These are phyloP conservation scores for Cercospora brassicicola DNA, from an alignment of 2,329 filamentous ascomycete species.

Conservation along the genomic window DNA sequence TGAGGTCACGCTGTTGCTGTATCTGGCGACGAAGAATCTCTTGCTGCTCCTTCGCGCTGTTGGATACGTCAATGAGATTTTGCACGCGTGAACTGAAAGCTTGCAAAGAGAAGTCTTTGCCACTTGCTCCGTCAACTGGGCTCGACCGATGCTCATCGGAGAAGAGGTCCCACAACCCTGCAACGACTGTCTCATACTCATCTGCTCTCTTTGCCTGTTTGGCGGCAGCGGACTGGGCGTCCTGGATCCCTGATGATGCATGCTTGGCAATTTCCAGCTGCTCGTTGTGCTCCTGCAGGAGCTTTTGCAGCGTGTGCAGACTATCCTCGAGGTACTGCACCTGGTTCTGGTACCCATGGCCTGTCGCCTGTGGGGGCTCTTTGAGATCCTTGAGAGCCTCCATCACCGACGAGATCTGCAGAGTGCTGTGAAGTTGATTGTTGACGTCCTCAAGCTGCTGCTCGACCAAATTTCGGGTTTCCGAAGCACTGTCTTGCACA, in stretches of 20 bases:
- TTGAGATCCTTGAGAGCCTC: slow-evolving; percentile 55
- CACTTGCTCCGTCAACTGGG: slow-evolving; percentile 57
- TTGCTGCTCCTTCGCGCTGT: slow-evolving; percentile 80
- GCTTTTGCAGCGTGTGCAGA: slow-evolving; percentile 44
- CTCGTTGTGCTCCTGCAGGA: slow-evolving; percentile 36
- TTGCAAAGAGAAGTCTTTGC: slow-evolving; percentile 64
- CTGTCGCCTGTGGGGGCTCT: slow-evolving; percentile 59
- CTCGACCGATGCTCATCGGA: slow-evolving; percentile 43
- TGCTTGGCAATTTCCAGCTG: slow-evolving; percentile 32
- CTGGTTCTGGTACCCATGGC: slow-evolving; percentile 64
- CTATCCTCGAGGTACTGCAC: slow-evolving; percentile 66
- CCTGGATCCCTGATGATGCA: slow-evolving; percentile 23
- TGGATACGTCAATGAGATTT: slow-evolving; percentile 74
- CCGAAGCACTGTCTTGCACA: slow-evolving; percentile 29
- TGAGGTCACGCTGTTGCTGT: slow-evolving; percentile 90
- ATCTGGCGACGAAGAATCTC: slow-evolving; percentile 86
- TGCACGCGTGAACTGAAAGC: slow-evolving; percentile 79
- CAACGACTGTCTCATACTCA: slow-evolving; percentile 57
- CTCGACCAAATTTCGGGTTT: slow-evolving; percentile 34
- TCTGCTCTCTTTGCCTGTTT: slow-evolving; percentile 45
- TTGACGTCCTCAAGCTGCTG: slow-evolving; percentile 37
- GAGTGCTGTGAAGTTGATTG: slow-evolving; percentile 36
- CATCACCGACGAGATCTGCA: slow-evolving; percentile 50
- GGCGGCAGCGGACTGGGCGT: slow-evolving; percentile 27
- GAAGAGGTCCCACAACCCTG: slow-evolving; percentile 56